Evolutionary conservation across 345 rosid genomes (phyloP).

Genomic region (Limnanthes douglasii): DNA sequence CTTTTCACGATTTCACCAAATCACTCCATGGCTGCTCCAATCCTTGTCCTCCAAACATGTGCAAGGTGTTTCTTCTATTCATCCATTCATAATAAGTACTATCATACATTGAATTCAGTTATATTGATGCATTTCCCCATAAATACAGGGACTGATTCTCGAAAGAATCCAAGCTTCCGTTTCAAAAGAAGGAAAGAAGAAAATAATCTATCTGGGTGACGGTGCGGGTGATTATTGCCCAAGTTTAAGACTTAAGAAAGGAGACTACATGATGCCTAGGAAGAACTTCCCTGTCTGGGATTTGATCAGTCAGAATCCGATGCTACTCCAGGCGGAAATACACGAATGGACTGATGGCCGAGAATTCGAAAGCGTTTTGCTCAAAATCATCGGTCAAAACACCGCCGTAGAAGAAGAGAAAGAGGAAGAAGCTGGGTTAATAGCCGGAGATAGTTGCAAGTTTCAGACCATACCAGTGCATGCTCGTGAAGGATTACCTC

Average conservation of each 20-base stretch:
- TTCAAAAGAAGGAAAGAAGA: conserved; percentile 24
- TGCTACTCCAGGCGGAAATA: conserved; percentile 42
- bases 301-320: conserved; percentile 37
- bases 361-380: conserved; percentile 16
- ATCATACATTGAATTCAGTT: background rate
- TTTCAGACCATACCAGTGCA: conserved; percentile 12
- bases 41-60: conserved; percentile 87
- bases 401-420: background rate
- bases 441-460: conserved; percentile 12
- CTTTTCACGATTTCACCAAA: conserved; percentile 45
- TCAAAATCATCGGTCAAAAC: conserved; percentile 8
- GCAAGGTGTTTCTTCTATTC: conserved; percentile 44
- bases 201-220: conserved; percentile 73
- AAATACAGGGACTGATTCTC: conserved; percentile 33
- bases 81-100: background rate
- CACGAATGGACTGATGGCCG: conserved; percentile 68
- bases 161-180: conserved; percentile 50
- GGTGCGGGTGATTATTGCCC: conserved; percentile 83
- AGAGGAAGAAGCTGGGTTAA: conserved; percentile 1
- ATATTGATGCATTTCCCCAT: background rate
- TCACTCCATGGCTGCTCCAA: conserved; percentile 42
- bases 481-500: conserved; percentile 15
- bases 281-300: conserved; percentile 74
- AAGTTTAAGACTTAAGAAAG: conserved; percentile 33
- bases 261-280: conserved; percentile 70